Conservation (phyloP, 176 grass and related monocot genomes). For the Miscanthus lutarioriparius region DNA sequence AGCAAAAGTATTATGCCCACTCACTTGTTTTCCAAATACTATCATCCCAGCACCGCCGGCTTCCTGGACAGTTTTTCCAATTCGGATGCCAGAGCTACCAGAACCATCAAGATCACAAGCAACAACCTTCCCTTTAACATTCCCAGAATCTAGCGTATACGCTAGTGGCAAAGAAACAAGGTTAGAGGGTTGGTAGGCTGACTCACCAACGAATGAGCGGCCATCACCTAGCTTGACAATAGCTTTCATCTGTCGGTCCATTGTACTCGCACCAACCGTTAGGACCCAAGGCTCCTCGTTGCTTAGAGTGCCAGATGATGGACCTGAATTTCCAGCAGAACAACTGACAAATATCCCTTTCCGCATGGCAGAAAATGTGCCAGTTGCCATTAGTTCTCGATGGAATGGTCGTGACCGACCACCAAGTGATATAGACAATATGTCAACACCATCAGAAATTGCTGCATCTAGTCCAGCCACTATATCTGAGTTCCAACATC, state of each 20-base stretch:
- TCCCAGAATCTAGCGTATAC: background rate
- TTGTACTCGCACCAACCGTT: constrained; percentile 50
- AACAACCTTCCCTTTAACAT: constrained; percentile 37
- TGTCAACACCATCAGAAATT: constrained; percentile 57
- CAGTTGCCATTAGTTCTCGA: constrained; percentile 22
- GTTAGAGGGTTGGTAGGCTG: constrained; percentile 42
- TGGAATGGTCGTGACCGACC: background rate
- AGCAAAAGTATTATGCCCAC: constrained; percentile 37
- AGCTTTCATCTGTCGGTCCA: constrained; percentile 43
- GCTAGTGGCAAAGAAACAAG: background rate
- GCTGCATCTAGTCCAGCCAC: constrained; percentile 48
- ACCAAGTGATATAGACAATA: constrained; percentile 49
- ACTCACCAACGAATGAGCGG: constrained; percentile 39
- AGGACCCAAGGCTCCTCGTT: constrained; percentile 55
- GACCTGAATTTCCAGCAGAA: constrained; percentile 46
- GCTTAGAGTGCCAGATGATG: background rate
- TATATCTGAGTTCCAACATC: constrained; percentile 19
- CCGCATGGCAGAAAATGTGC: constrained; percentile 32
- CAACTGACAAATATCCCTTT: constrained; percentile 49
- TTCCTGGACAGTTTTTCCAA: background rate
- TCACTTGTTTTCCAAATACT: background rate
- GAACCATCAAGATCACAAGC: background rate
- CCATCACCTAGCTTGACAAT: constrained; percentile 44
- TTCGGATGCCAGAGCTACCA: accelerated
- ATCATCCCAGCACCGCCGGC: constrained; percentile 41